phyloP scores from a whole-genome alignment of 345 rosid genomes.

The Excoecaria cochinchinensis region DNA sequence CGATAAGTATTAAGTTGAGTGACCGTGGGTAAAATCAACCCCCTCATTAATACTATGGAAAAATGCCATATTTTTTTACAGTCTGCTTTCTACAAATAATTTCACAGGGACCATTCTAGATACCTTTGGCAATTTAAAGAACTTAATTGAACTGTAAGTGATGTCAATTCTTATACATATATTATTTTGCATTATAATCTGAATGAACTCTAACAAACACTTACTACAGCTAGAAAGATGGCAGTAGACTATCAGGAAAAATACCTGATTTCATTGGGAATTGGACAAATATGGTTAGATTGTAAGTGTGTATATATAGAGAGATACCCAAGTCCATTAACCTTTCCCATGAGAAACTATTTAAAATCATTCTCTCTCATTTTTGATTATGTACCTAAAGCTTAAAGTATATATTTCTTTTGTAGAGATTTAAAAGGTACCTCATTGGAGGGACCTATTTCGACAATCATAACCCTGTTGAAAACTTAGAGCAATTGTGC shows the following conservation, averaged over 20 bases:
- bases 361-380: neutral
- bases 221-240: conserved; percentile 65
- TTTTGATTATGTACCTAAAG: neutral
- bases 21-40: too few species aligned
- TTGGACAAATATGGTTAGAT: too few species aligned
- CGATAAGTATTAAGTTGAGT: too few species aligned
- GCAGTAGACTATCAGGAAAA: too few species aligned
- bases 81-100: conserved; percentile 72
- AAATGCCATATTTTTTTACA: too few species aligned
- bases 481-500: conserved; percentile 54
- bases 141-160: conserved; percentile 74
- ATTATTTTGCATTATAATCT: neutral
- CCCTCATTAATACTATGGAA: neutral
- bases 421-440: conserved; percentile 81
- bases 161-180: too few species aligned
- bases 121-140: conserved; percentile 57
- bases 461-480: conserved; percentile 55
- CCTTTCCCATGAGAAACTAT: neutral
- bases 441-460: conserved; percentile 88
- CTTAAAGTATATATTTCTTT: neutral
- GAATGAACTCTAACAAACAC: neutral
- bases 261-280: too few species aligned
- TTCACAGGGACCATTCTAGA: conserved; percentile 70
- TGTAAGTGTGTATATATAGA: too few species aligned
- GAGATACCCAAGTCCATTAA: neutral